Evolutionary conservation across 129 eudicot species (phyloP).

Genomic region (Logfia minima): DNA sequence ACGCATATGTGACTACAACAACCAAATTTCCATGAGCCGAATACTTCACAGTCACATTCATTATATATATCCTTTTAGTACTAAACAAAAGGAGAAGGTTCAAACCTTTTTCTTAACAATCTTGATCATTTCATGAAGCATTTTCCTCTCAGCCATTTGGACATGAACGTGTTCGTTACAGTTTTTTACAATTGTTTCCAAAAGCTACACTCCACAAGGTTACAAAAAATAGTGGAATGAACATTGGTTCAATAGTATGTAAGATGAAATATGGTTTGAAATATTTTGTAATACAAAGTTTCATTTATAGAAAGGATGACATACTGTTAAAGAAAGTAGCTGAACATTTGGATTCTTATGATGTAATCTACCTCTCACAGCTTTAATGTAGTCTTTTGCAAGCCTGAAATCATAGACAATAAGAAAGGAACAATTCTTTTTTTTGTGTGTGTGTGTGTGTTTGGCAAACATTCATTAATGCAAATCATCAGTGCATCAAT

Average conservation of each 20-base stretch:
- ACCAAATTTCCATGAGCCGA: not conserved
- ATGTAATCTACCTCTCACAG: slow-evolving; percentile 75
- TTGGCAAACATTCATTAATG: too few relatives aligned
- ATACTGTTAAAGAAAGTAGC: slow-evolving; percentile 85
- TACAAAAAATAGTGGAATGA: not conserved
- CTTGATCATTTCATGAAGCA: slow-evolving; percentile 84
- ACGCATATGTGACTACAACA: slow-evolving; percentile 69
- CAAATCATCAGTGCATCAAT: too few relatives aligned
- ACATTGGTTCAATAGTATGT: not conserved
- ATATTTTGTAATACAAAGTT: not conserved
- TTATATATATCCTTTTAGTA: not conserved
- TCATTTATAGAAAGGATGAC: not conserved
- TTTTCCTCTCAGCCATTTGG: slow-evolving; percentile 67
- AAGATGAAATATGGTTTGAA: not conserved
- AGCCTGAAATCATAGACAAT: slow-evolving; percentile 45
- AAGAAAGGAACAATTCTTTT: not conserved
- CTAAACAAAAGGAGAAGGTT: not conserved
- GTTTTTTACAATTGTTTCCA: slow-evolving; percentile 96
- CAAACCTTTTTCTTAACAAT: slow-evolving; percentile 72
- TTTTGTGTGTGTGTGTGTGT: too few relatives aligned
- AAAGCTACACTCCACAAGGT: slow-evolving; percentile 44
- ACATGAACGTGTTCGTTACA: slow-evolving; percentile 82
- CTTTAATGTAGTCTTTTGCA: slow-evolving; percentile 80
- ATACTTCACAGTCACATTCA: not conserved
- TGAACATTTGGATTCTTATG: slow-evolving; percentile 93